Percentiles rank a stretch among this genome's conserved stretches.
These are phyloP conservation scores for Mycena galericulata DNA, from an alignment of 768 basidiomycete genomes.

Conservation along the genomic window DNA sequence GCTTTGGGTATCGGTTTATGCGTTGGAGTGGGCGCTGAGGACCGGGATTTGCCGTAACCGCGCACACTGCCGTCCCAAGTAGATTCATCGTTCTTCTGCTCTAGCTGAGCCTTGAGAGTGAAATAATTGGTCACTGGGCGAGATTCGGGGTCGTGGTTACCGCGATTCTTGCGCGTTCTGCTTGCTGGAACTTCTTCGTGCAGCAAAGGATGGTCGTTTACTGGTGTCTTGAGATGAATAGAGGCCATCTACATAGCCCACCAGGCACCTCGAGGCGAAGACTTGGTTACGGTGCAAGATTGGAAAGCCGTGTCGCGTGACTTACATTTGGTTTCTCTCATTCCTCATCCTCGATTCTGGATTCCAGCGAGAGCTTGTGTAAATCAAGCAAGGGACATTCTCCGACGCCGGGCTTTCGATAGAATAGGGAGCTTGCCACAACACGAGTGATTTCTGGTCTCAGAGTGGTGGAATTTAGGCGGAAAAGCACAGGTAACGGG, in stretches of 20 bases:
- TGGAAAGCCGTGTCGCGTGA: background rate
- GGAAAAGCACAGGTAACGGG: too few species aligned
- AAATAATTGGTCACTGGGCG: slow-evolving; percentile 66
- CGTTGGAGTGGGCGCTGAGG: slow-evolving; percentile 25
- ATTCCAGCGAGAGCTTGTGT: too few species aligned
- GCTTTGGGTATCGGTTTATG: slow-evolving; percentile 33
- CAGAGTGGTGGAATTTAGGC: too few species aligned
- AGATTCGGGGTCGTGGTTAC: slow-evolving; percentile 47
- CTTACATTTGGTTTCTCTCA: background rate
- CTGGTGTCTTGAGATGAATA: slow-evolving; percentile 63
- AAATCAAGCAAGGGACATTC: too few species aligned
- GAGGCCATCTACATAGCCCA: slow-evolving; percentile 44
- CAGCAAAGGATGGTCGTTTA: slow-evolving; percentile 80
- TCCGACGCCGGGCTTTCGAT: too few species aligned
- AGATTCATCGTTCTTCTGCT: slow-evolving; percentile 46
- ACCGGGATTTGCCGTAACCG: slow-evolving; percentile 55
- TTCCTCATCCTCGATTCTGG: too few species aligned
- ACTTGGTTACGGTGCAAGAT: background rate
- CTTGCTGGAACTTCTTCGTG: slow-evolving; percentile 62
- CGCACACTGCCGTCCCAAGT: slow-evolving; percentile 34
- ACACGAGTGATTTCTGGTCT: too few species aligned
- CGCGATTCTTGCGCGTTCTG: slow-evolving; percentile 62
- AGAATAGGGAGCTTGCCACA: too few species aligned
- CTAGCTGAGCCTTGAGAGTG: slow-evolving; percentile 70
- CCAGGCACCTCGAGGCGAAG: slow-evolving; percentile 18